Evolutionary conservation across 306 rosid species (phyloP), one percentile per base, ranked within the genome.

Genomic region (Lathyrus aphaca): DNA sequence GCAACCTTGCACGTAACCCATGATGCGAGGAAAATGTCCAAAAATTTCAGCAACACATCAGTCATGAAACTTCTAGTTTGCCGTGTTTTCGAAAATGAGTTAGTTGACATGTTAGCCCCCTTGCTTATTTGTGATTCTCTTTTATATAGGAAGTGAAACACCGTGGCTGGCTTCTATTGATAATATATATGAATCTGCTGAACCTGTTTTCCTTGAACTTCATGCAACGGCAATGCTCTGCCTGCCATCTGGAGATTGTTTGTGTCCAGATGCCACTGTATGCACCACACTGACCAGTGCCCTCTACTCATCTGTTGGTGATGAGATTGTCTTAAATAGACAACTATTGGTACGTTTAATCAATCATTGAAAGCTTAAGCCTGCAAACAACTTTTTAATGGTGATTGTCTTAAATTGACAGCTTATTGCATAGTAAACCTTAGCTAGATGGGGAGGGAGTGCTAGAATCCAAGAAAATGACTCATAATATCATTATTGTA

Each of bases 211-310:
- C 79, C 86, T 94, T 68, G 92, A 94, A 84, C 86, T 91, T 89
- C 95, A 84, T 71, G 97, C 97, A 72, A 84, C 87, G 68, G 88
- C 94, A 53, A 87, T 87, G 97, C 95, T 94, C 64, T 94, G 99
- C 82, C 75, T 85, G 73, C 92, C 95, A 49, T 87, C 99, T 77
- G 99, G 97, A 74, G 96, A 94, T 77, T 87, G 97, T 83, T 72
- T 94, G 80, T 74, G 79, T 71, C 97, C 97, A 18, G 97, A 94
- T 78, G 97, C 97, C 73, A 83, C 95, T 6, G 90, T 89, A 35
- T 94, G 99, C 78, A 77, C 97, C 17, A 83, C 95, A 44, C 71
- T 91, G 77, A 87, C 15, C 46, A 91, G 96, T 90, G 88, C 97
- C 70, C 95, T 94, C 37, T 87, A 88, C 75, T 75, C 91, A 48